Conservation (phyloP, 1,139 yeast genomes). For the Zygosaccharomyces pseudobailii region DNA sequence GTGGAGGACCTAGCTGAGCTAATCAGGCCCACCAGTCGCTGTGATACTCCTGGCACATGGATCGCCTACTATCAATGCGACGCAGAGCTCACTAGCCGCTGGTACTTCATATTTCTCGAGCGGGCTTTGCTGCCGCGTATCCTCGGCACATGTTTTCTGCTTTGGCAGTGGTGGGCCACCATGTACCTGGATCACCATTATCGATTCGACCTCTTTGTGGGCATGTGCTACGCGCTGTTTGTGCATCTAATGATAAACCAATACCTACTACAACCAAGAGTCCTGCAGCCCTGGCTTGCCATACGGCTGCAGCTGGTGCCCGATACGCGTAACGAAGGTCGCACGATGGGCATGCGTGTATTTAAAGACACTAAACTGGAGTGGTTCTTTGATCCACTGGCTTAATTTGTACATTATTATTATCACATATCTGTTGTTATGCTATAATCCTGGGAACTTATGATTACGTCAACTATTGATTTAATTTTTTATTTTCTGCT, state of each 20-base stretch:
- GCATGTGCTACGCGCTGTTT: conserved; percentile 47
- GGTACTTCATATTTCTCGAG: conserved; percentile 25
- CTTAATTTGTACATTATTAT: conserved; percentile 13
- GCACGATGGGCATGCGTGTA: conserved; percentile 58
- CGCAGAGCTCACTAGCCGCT: conserved; percentile 11
- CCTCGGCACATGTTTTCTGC: conserved; percentile 39
- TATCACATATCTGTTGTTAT: not conserved
- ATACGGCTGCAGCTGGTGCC: conserved; percentile 36
- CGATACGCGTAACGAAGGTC: conserved; percentile 35
- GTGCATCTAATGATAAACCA: conserved; percentile 41
- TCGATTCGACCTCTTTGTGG: conserved; percentile 55
- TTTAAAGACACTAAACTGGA: conserved; percentile 44
- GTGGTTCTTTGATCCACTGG: conserved; percentile 49
- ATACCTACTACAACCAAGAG: conserved; percentile 29
- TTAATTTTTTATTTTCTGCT: not conserved
- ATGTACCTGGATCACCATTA: conserved; percentile 71
- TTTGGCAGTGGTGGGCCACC: conserved; percentile 70
- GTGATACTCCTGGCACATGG: conserved; percentile 5
- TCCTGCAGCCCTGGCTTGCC: conserved; percentile 23
- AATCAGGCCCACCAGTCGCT: not conserved
- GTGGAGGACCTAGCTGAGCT: not conserved
- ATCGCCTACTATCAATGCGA: conserved; percentile 18
- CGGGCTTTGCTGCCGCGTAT: conserved; percentile 31
- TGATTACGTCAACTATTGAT: too few species aligned
- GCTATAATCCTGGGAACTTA: not conserved